Percentiles rank a stretch among this genome's conserved stretches.
Evolutionary conservation across 352 stramenopile species (phyloP).

Genomic region (Pythium plurisporium): DNA sequence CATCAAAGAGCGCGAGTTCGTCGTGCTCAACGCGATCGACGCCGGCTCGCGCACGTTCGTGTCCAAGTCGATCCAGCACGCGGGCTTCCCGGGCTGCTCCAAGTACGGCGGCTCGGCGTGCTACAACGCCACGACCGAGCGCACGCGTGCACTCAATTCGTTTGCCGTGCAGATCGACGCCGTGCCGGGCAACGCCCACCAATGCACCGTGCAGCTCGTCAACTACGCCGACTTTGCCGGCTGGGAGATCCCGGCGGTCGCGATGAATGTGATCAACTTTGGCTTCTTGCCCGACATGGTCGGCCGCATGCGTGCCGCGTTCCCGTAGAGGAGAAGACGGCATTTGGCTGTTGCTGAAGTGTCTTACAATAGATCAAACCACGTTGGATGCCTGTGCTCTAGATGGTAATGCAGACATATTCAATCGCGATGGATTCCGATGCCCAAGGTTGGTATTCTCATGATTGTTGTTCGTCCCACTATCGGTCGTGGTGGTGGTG

Average conservation of each 20-base stretch:
- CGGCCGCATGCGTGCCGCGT: slow-evolving; percentile 8
- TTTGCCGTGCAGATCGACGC: slow-evolving; percentile 18
- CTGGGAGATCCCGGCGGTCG: slow-evolving; percentile 4
- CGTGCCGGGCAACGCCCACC: background rate
- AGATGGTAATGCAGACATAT: too few species aligned
- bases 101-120: background rate
- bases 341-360: too few species aligned
- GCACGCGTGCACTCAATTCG: slow-evolving; percentile 18
- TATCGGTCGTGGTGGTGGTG: too few species aligned
- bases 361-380: too few species aligned
- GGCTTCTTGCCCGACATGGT: slow-evolving; percentile 24
- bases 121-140: background rate
- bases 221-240: slow-evolving; percentile 18
- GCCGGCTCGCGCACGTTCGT: slow-evolving; percentile 1
- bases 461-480: too few species aligned
- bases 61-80: slow-evolving; percentile 26
- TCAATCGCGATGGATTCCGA: too few species aligned
- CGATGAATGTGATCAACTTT: slow-evolving; percentile 15
- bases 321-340: too few species aligned
- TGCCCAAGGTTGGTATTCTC: too few species aligned
- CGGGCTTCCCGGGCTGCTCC: background rate
- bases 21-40: slow-evolving; percentile 30
- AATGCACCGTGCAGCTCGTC: slow-evolving; percentile 11
- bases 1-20: slow-evolving; percentile 20
- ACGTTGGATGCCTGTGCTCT: too few species aligned